These are phyloP conservation scores for Penicillium waksmanii DNA, from an alignment of 495 filamentous ascomycete genomes.

Conservation along the genomic window DNA sequence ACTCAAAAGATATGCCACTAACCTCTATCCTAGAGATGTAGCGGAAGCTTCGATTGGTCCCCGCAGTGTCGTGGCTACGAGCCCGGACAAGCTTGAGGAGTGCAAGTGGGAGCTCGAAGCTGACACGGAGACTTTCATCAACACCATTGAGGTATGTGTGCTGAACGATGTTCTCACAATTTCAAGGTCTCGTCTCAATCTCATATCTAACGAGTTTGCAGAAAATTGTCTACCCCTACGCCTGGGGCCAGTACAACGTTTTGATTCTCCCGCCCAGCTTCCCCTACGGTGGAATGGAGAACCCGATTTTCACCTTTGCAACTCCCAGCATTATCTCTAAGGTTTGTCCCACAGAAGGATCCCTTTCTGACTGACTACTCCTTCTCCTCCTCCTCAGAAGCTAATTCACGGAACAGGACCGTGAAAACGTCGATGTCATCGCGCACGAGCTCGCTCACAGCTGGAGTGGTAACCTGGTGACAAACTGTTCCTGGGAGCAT, in stretches of 20 bases:
- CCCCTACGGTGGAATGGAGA: conserved; percentile 92
- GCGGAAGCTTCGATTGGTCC: conserved; percentile 82
- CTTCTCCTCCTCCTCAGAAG: too few relatives aligned
- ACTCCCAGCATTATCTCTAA: conserved; percentile 91
- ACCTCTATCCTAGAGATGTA: conserved; percentile 61
- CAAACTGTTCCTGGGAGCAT: conserved; percentile 91
- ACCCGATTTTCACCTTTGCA: conserved; percentile 90
- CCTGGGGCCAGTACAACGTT: conserved; percentile 94
- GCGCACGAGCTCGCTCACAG: conserved; percentile 91
- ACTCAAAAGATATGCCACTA: not conserved
- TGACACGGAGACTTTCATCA: conserved; percentile 88
- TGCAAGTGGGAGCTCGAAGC: conserved; percentile 89
- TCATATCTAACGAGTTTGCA: conserved; percentile 15
- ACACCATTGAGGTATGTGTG: conserved; percentile 69
- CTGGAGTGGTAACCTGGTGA: conserved; percentile 94
- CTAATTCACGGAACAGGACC: conserved; percentile 53
- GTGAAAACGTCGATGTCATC: conserved; percentile 94
- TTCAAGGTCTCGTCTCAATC: conserved; percentile 3
- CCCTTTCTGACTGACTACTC: too few relatives aligned
- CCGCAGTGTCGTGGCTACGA: conserved; percentile 78
- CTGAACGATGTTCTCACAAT: too few relatives aligned
- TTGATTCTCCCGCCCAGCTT: conserved; percentile 89
- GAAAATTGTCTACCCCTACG: conserved; percentile 83
- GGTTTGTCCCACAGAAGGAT: conserved; percentile 19
- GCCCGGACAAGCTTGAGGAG: conserved; percentile 79